Evolutionary conservation across 2,329 filamentous ascomycete genomes (phyloP).

Genomic region (Alternaria atra): DNA sequence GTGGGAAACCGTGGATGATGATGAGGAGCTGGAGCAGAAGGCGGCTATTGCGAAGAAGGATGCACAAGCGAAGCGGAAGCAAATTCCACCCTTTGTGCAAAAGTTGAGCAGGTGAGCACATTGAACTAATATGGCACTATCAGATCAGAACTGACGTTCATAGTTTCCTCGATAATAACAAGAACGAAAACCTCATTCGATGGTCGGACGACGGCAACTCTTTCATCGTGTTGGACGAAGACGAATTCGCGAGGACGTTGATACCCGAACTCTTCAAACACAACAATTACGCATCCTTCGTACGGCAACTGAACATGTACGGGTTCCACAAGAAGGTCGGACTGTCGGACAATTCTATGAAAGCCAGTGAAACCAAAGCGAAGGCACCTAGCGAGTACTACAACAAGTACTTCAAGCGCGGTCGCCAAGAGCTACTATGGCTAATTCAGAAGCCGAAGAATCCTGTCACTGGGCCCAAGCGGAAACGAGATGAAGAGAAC

Average conservation of each 20-base stretch:
- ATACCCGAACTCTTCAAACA: constrained; percentile 82
- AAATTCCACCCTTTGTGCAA: constrained; percentile 97
- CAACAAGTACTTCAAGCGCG: constrained; percentile 94
- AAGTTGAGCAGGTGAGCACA: constrained; percentile 88
- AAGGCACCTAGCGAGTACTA: constrained; percentile 99
- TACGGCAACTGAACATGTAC: constrained; percentile 72
- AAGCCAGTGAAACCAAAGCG: constrained; percentile 94
- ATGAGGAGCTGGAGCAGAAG: constrained; percentile 80
- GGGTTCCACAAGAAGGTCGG: constrained; percentile 65
- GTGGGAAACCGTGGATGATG: constrained; percentile 67
- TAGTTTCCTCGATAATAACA: constrained; percentile 91
- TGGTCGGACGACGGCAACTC: constrained; percentile 98
- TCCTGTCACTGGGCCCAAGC: constrained; percentile 60
- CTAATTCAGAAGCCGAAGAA: constrained; percentile 95
- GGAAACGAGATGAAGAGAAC: constrained; percentile 64
- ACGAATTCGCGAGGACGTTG: constrained; percentile 79
- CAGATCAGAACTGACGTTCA: constrained; percentile 22
- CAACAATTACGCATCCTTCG: constrained; percentile 81
- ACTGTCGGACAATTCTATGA: constrained; percentile 97
- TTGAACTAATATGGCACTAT: not conserved
- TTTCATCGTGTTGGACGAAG: constrained; percentile 95
- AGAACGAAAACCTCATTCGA: constrained; percentile 92
- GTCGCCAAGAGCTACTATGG: constrained; percentile 92
- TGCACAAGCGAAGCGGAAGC: constrained; percentile 87
- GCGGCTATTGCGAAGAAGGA: constrained; percentile 86